Conservation (phyloP, 2,329 filamentous ascomycete genomes). For the Penicillium sumatraense region DNA sequence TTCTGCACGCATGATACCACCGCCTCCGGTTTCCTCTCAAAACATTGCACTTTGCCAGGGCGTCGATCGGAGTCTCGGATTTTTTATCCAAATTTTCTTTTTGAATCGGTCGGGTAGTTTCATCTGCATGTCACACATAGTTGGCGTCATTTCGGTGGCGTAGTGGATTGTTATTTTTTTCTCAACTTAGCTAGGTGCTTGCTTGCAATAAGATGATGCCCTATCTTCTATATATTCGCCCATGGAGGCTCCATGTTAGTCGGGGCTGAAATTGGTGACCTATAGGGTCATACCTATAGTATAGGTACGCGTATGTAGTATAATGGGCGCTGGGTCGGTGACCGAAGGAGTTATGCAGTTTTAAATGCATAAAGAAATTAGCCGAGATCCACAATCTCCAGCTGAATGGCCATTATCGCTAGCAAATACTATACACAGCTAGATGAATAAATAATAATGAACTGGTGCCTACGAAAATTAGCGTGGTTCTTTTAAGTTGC, state of each 20-base stretch:
- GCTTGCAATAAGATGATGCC: not conserved
- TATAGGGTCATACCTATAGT: too few relatives aligned
- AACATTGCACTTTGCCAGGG: not conserved
- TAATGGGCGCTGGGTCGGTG: not conserved
- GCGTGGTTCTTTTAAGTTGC: not conserved
- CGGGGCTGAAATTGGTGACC: too few relatives aligned
- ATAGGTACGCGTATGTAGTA: too few relatives aligned
- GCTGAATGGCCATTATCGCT: not conserved
- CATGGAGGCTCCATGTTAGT: too few relatives aligned
- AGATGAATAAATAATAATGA: not conserved
- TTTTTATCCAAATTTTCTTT: not conserved
- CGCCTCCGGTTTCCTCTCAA: not conserved
- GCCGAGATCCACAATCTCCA: not conserved
- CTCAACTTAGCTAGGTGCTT: not conserved
- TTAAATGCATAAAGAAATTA: not conserved
- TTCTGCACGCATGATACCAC: slow-evolving; percentile 14
- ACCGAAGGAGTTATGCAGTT: not conserved
- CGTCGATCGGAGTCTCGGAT: not conserved
- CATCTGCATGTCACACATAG: slow-evolving; percentile 4
- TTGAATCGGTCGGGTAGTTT: not conserved
- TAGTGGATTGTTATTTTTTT: not conserved
- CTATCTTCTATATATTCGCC: not conserved
- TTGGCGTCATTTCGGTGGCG: not conserved
- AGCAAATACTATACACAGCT: not conserved
- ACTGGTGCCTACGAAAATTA: not conserved